Percentiles rank a stretch among this genome's conserved stretches.
Evolutionary conservation across 139 green algal genomes (phyloP).

Genomic region (Chlorella sp.): DNA sequence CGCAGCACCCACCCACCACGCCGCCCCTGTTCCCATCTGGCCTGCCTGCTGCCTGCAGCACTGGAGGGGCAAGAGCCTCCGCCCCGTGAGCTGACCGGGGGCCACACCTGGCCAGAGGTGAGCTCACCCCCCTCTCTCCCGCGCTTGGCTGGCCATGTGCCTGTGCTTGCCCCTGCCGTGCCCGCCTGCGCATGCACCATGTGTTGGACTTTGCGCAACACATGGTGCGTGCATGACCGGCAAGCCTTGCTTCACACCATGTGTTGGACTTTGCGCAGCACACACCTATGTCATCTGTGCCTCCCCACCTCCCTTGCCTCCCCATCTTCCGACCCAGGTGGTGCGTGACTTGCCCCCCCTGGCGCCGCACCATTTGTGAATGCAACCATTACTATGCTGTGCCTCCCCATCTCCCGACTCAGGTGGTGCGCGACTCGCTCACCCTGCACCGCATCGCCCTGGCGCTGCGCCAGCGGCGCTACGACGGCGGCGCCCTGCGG

Average conservation of each 20-base stretch:
- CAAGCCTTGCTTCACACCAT: no score
- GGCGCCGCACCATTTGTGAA: no score
- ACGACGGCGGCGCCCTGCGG: conserved; percentile 68
- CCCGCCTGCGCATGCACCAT: no score
- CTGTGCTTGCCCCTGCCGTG: neutral
- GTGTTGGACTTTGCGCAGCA: no score
- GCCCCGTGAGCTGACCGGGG: conserved; percentile 54
- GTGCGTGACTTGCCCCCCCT: no score
- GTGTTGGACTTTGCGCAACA: no score
- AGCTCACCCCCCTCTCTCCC: neutral
- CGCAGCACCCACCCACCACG: no score
- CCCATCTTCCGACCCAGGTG: neutral
- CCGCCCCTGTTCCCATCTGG: neutral
- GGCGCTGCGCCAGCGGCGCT: conserved; percentile 59
- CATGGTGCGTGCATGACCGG: no score
- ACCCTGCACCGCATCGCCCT: conserved; percentile 74
- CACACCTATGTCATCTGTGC: neutral
- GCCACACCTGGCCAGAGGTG: conserved; percentile 75
- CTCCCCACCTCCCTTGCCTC: no score
- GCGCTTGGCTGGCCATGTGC: neutral
- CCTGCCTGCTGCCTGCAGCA: neutral
- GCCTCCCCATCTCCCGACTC: neutral
- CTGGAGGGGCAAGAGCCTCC: conserved; percentile 30
- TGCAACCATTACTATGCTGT: no score
- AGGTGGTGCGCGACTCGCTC: conserved; percentile 78